Conservation (phyloP, 805 yeast species). For the Teunomyces stri region DNA sequence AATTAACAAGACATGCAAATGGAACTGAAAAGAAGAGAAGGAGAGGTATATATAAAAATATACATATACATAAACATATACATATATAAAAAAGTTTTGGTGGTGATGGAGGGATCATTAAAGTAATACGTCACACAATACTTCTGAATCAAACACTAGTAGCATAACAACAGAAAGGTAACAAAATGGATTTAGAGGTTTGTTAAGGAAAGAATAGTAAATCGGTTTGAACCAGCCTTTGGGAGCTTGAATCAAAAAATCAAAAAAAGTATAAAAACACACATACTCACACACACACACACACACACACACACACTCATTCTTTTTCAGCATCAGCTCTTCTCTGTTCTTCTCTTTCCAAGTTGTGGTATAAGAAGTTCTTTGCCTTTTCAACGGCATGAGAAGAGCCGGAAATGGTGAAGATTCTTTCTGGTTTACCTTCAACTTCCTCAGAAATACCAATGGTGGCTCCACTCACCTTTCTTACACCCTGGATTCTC, state of each 20-base stretch:
- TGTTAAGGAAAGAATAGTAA: not conserved
- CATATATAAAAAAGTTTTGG: not conserved
- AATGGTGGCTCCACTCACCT: constrained; percentile 74
- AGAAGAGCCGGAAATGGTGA: constrained; percentile 65
- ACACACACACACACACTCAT: not conserved
- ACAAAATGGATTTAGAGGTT: not conserved
- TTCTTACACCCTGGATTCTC: constrained; percentile 82
- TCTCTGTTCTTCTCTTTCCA: constrained; percentile 58
- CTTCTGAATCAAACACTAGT: not conserved
- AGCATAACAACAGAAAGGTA: not conserved
- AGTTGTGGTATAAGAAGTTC: constrained; percentile 53
- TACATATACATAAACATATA: not conserved
- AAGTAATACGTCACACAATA: not conserved
- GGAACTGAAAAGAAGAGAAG: not conserved
- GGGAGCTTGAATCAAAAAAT: not conserved
- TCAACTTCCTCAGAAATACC: constrained; percentile 69
- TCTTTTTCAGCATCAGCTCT: constrained; percentile 13
- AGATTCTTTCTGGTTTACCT: constrained; percentile 61
- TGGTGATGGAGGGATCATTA: not conserved
- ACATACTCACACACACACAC: too few relatives aligned
- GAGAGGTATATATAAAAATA: not conserved
- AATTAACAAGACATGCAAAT: constrained; percentile 55
- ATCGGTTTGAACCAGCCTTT: not conserved
- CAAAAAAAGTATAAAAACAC: not conserved
- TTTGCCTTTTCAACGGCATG: constrained; percentile 58